Evolutionary conservation across 768 basidiomycete species (phyloP).

Genomic region (Tulasnella calospora): DNA sequence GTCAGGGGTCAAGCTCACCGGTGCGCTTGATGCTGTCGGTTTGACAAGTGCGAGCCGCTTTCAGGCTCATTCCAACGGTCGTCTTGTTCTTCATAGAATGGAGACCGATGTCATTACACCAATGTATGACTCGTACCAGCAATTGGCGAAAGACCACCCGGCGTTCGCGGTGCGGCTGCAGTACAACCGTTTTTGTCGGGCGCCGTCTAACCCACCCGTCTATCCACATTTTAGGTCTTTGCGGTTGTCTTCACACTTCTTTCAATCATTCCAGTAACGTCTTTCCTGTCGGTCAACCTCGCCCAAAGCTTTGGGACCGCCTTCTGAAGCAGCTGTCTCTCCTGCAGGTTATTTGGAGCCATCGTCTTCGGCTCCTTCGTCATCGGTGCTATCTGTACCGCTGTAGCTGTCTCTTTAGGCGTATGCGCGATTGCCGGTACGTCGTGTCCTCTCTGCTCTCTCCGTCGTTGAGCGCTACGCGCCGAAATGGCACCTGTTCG

Average conservation of each 20-base stretch:
- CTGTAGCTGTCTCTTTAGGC: neutral
- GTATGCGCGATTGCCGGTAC: constrained; percentile 14
- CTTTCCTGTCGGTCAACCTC: neutral
- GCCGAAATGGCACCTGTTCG: neutral
- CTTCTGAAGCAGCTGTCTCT: neutral
- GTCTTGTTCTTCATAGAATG: neutral
- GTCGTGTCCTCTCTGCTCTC: neutral
- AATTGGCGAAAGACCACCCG: constrained; percentile 1
- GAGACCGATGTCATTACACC: constrained; percentile 12
- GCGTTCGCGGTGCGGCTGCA: constrained; percentile 4
- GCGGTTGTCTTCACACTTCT: neutral
- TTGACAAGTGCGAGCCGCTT: neutral
- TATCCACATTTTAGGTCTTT: neutral
- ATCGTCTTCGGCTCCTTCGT: constrained; percentile 13
- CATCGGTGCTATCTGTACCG: neutral
- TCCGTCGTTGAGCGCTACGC: neutral
- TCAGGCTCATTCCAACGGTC: neutral
- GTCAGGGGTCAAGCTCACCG: constrained; percentile 15
- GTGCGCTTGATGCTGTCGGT: neutral
- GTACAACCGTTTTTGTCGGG: neutral
- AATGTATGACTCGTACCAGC: constrained; percentile 16
- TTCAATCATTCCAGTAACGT: constrained; percentile 2
- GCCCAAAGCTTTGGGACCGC: neutral
- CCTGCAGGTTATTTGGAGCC: neutral
- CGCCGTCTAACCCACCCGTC: neutral